phyloP scores from a whole-genome alignment of 768 basidiomycete genomes.

The Gymnopilus junonius region DNA sequence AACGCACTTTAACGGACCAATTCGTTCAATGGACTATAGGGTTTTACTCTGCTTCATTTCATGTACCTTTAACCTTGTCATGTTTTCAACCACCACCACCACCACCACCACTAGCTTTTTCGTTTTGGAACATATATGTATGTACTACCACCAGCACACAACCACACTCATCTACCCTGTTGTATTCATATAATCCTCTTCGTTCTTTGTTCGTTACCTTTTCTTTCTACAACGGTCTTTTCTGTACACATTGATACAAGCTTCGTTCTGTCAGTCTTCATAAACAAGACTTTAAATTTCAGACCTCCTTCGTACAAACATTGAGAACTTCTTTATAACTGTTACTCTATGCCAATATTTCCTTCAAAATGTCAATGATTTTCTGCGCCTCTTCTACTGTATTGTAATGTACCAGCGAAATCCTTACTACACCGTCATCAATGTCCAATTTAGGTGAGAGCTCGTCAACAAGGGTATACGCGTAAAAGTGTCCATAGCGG shows the following conservation, averaged over 20 bases:
- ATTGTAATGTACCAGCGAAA: slow-evolving; percentile 82
- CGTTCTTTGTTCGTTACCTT: background rate
- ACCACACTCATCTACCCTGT: background rate
- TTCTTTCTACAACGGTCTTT: background rate
- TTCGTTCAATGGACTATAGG: background rate
- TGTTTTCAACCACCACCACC: background rate
- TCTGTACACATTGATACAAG: background rate
- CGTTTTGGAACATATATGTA: background rate
- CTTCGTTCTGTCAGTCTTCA: too few species aligned
- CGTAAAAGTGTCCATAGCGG: slow-evolving; percentile 80
- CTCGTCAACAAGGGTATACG: slow-evolving; percentile 61
- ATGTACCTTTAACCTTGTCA: too few species aligned
- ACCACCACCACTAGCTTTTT: background rate
- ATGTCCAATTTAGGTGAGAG: slow-evolving; percentile 60
- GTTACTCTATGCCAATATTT: slow-evolving; percentile 30
- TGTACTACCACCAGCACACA: background rate
- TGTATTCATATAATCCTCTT: background rate
- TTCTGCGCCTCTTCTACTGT: slow-evolving; percentile 69
- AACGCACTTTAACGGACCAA: background rate
- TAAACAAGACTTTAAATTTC: too few species aligned
- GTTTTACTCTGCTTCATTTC: too few species aligned
- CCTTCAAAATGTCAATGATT: slow-evolving; percentile 60
- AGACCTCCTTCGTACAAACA: background rate
- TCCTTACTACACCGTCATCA: slow-evolving; percentile 71
- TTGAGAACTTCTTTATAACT: background rate